A percentile compares a stretch with the other conserved stretches of the same genome.
Conservation (phyloP, 1,284 basidiomycete species). For the Cryptococcus maquisensis region DNA sequence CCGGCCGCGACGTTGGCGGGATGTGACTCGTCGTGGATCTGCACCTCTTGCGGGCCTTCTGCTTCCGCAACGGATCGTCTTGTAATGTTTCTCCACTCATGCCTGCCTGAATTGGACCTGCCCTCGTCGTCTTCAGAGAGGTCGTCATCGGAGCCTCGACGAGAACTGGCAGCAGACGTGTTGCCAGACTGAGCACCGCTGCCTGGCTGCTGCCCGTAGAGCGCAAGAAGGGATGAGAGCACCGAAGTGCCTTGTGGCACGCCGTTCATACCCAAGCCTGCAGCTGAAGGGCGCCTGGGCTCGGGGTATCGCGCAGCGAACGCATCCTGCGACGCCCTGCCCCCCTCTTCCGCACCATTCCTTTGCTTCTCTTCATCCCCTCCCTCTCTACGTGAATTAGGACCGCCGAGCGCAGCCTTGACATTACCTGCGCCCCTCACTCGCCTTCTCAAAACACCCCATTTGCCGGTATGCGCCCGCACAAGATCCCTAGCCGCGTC, state of each 20-base stretch:
- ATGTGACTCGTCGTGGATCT: conserved; percentile 11
- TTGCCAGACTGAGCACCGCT: conserved; percentile 26
- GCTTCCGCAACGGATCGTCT: conserved; percentile 2
- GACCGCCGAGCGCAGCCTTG: conserved; percentile 1
- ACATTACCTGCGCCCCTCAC: conserved; percentile 29
- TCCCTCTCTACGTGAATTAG: not conserved
- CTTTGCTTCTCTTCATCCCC: conserved; percentile 12
- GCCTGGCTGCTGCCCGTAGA: conserved; percentile 36
- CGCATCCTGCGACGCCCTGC: conserved; percentile 20
- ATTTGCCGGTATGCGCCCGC: conserved; percentile 45
- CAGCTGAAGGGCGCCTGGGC: conserved; percentile 7
- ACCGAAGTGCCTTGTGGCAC: conserved; percentile 40
- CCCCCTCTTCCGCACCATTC: conserved; percentile 24
- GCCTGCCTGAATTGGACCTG: not conserved
- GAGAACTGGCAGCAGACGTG: conserved; percentile 42
- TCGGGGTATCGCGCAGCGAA: conserved; percentile 30
- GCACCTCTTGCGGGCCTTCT: conserved; percentile 3
- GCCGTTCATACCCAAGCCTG: conserved; percentile 7
- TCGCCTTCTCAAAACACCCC: conserved; percentile 43
- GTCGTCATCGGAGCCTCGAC: conserved; percentile 31
- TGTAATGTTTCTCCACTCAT: conserved; percentile 6
- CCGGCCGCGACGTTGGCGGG: conserved; percentile 5
- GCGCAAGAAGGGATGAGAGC: conserved; percentile 40
- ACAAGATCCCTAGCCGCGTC: conserved; percentile 46
- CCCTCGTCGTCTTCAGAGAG: conserved; percentile 21